These are phyloP conservation scores for Singerocomus inundabilis DNA, from an alignment of 1,284 basidiomycete genomes.

Conservation along the genomic window DNA sequence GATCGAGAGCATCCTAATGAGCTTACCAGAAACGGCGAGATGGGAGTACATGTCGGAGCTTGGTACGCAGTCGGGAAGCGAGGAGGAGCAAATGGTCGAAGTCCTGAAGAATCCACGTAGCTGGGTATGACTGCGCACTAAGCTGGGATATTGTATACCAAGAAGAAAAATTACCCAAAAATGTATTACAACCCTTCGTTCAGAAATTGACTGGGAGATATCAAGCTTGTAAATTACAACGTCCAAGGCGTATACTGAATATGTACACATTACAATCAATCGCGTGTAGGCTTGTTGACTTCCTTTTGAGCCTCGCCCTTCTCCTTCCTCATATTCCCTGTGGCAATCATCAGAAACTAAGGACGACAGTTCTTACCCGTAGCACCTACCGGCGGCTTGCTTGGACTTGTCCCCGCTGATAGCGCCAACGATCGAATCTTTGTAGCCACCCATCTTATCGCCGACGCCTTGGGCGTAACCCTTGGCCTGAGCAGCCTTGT, in stretches of 20 bases:
- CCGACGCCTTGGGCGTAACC: constrained; percentile 56
- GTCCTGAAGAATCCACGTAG: constrained; percentile 55
- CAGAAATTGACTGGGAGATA: neutral
- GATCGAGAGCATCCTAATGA: constrained; percentile 93
- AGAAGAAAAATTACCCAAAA: too few relatives aligned
- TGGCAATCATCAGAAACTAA: neutral
- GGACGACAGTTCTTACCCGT: too few relatives aligned
- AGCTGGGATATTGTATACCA: neutral
- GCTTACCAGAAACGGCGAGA: constrained; percentile 83
- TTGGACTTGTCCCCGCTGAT: constrained; percentile 64
- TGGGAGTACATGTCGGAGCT: constrained; percentile 94
- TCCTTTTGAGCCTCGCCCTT: constrained; percentile 60
- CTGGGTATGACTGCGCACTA: constrained; percentile 49
- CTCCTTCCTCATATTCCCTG: constrained; percentile 57
- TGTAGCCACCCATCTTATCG: constrained; percentile 65
- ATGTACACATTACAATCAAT: constrained; percentile 1
- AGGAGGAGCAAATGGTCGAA: constrained; percentile 50
- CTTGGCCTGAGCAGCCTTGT: constrained; percentile 53
- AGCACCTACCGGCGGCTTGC: constrained; percentile 49
- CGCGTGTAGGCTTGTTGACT: constrained; percentile 40
- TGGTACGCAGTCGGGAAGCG: constrained; percentile 63
- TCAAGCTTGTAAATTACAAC: neutral
- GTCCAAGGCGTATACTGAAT: too few relatives aligned
- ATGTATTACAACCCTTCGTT: neutral
- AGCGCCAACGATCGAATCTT: constrained; percentile 64